Base-by-base conservation (phyloP, 306 rosid species). In the Macrotyloma uniflorum region DNA sequence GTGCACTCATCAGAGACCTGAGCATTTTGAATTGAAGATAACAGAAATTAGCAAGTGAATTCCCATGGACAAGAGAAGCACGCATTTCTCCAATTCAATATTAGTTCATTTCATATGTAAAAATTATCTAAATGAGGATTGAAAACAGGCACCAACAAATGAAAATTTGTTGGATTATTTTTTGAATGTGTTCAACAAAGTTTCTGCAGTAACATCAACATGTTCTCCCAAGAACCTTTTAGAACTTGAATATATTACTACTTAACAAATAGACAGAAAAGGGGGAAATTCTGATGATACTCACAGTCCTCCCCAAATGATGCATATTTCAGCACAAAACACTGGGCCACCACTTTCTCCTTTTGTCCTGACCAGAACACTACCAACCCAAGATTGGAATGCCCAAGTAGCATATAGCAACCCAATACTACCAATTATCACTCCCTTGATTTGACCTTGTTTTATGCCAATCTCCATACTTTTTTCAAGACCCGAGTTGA, bases 231-330 rank as follows among this genome's bases (percentile, higher is more conserved):
- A 19, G 1, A 4, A 58, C 61, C 58, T 58, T n/a, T 35, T 23
- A 19, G 20, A 65, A 36, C 14, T 30, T 18, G 12, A 16, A 30
- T 28, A 16, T 19, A 22, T 4, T 59, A 35, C 22, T 35, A 50
- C 43, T 47, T 18, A 14, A 40, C 23, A 28, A 51, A 45, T 6
- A 36, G 11, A 74, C 23, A 35, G n/a, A 28, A 23, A 42, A 57
- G 6, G 51, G 22, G 13, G 26, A 79, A 28, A 26, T 28, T 24
- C 1, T 1, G 36, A 35, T 76, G 67, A 43, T 62, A 84, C 94
- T 89, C 70, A 93, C 98, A 93, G 0, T 85, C 94, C 98, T 70
- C 94, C 98, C 85, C 89, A 82, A 30, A 91, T 86, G 80, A 87
- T 81, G 64, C 90, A 87, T 72, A 89, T 85, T 70, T 86, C 88